These are phyloP conservation scores for Ajuga chamaepitys DNA, from an alignment of 257 asterid species.

Conservation along the genomic window DNA sequence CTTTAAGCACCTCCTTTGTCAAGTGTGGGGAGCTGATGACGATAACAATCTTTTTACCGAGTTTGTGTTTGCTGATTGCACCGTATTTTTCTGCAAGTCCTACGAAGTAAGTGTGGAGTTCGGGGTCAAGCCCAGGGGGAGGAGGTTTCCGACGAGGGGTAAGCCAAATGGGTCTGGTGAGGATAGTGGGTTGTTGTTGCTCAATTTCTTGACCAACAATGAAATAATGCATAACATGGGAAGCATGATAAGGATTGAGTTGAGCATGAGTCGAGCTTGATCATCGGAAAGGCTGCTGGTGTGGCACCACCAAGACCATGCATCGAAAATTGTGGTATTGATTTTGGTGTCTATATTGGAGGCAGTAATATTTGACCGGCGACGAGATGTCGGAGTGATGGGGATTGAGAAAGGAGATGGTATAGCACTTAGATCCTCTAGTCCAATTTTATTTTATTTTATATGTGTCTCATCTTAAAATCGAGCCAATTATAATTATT, in stretches of 20 bases:
- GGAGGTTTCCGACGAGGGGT: slow-evolving; percentile 65
- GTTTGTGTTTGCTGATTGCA: slow-evolving; percentile 46
- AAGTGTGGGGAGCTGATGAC: slow-evolving; percentile 48
- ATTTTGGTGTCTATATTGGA: too few relatives aligned
- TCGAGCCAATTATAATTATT: too few relatives aligned
- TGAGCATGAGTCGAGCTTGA: background rate
- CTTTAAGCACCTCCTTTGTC: slow-evolving; percentile 54
- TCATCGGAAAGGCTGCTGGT: background rate
- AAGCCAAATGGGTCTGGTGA: slow-evolving; percentile 55
- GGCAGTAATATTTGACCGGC: too few relatives aligned
- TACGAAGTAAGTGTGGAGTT: slow-evolving; percentile 57
- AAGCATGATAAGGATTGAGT: background rate
- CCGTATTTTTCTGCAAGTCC: slow-evolving; percentile 42
- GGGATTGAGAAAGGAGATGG: too few relatives aligned
- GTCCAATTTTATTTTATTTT: too few relatives aligned
- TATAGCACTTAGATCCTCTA: too few relatives aligned
- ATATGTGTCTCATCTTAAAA: too few relatives aligned
- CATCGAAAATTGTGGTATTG: background rate
- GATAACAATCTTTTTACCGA: slow-evolving; percentile 48
- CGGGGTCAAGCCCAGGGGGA: slow-evolving; percentile 67
- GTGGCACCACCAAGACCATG: background rate
- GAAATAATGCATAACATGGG: background rate
- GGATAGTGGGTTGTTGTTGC: background rate
- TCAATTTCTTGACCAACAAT: background rate
- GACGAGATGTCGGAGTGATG: too few relatives aligned